Conservation (phyloP, 2,329 filamentous ascomycete genomes). For the Diplodia mutila region DNA sequence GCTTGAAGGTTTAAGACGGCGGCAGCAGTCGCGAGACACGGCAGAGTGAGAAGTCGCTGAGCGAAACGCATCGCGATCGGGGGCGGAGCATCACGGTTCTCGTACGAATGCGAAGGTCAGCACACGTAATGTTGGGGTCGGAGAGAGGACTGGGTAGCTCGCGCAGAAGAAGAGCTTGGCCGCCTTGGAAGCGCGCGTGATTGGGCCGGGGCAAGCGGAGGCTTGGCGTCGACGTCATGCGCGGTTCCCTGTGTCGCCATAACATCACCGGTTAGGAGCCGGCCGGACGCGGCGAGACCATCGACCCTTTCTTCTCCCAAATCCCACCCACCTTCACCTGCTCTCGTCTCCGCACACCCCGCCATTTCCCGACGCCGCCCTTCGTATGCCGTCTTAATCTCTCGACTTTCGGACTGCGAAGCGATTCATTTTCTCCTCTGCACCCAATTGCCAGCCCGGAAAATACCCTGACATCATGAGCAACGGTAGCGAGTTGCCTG, state of each 20-base stretch:
- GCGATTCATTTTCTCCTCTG: not conserved
- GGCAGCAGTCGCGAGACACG: conserved; percentile 13
- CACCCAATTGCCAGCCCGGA: not conserved
- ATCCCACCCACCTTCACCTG: not conserved
- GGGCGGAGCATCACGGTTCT: not conserved
- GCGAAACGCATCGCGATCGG: conserved; percentile 23
- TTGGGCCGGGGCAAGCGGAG: conserved; percentile 7
- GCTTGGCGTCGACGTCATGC: conserved; percentile 26
- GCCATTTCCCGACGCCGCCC: not conserved
- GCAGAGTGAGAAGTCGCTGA: conserved; percentile 11
- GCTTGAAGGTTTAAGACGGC: conserved; percentile 26
- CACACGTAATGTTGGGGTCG: conserved; percentile 17
- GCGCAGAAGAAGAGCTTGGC: conserved; percentile 11
- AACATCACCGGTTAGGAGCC: conserved; percentile 17
- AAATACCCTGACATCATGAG: conserved; percentile 12
- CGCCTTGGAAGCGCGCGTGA: not conserved
- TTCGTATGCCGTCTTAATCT: conserved; percentile 16
- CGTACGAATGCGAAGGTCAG: conserved; percentile 15
- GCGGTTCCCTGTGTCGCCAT: conserved; percentile 18
- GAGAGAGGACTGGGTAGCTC: not conserved
- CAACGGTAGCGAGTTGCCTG: conserved; percentile 10
- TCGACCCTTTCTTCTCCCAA: not conserved
- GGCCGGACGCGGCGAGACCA: conserved; percentile 9
- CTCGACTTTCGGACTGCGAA: not conserved
- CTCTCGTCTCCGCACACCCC: not conserved